A percentile compares a stretch with the other conserved stretches of the same genome.
phyloP scores from a whole-genome alignment of 2,329 filamentous ascomycete genomes.

The Didymella keratinophila region DNA sequence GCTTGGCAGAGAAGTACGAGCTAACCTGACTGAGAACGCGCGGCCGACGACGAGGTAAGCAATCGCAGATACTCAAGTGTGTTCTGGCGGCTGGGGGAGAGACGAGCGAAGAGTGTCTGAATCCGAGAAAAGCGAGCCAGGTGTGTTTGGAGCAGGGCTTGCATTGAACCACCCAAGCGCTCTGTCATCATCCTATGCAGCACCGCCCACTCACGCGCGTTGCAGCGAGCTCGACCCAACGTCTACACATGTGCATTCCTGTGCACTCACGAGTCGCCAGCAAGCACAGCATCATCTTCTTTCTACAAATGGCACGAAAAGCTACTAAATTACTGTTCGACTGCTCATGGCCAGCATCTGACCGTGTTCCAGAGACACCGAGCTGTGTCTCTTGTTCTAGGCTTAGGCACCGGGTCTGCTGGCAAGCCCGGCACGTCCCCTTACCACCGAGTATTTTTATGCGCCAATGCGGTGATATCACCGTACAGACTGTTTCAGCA shows the following conservation, averaged over 20 bases:
- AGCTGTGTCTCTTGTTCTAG: constrained; percentile 19
- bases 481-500: constrained; percentile 8
- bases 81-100: constrained; percentile 5
- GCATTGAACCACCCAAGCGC: constrained; percentile 16
- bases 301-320: neutral
- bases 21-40: constrained; percentile 31
- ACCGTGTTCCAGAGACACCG: constrained; percentile 4
- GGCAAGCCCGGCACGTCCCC: constrained; percentile 23
- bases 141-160: constrained; percentile 8
- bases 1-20: constrained; percentile 28
- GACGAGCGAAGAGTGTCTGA: constrained; percentile 4
- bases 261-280: constrained; percentile 8
- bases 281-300: neutral
- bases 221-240: constrained; percentile 13
- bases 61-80: constrained; percentile 3
- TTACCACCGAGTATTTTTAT: constrained; percentile 20
- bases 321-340: neutral
- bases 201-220: constrained; percentile 21
- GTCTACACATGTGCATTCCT: constrained; percentile 14
- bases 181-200: constrained; percentile 24
- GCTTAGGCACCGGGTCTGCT: constrained; percentile 19
- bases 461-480: constrained; percentile 20
- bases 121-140: constrained; percentile 12
- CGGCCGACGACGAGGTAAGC: constrained; percentile 25
- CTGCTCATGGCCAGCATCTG: constrained; percentile 1